Percentiles rank a stretch among this genome's conserved stretches.
phyloP scores from a whole-genome alignment of 495 filamentous ascomycete species.

The Daldinia childiae region DNA sequence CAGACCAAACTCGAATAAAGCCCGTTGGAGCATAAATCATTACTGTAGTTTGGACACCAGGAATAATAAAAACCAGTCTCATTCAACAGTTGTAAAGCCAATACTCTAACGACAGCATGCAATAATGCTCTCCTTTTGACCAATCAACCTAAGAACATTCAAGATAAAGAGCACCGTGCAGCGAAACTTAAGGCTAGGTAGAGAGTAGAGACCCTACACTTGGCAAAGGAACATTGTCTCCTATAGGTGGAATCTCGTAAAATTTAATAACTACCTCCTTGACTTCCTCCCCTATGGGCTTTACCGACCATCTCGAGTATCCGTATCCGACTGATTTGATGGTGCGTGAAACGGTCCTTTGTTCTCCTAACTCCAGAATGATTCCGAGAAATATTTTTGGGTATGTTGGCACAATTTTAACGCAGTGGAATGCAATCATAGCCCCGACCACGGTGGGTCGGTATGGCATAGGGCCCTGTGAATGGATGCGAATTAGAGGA shows the following conservation, averaged over 20 bases:
- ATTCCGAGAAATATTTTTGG: constrained; percentile 31
- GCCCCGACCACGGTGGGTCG: constrained; percentile 15
- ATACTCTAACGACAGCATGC: constrained; percentile 38
- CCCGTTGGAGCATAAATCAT: neutral
- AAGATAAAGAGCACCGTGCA: constrained; percentile 26
- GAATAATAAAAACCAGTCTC: constrained; percentile 36
- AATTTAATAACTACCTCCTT: constrained; percentile 29
- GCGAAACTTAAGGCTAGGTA: constrained; percentile 20
- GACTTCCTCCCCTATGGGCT: constrained; percentile 10
- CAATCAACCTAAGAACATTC: constrained; percentile 38
- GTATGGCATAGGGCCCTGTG: constrained; percentile 16
- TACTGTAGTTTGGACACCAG: neutral
- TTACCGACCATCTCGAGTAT: constrained; percentile 14
- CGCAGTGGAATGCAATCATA: constrained; percentile 30
- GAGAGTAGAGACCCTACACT: constrained; percentile 19
- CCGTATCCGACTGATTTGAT: constrained; percentile 21
- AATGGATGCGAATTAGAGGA: constrained; percentile 38
- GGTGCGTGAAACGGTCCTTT: constrained; percentile 24
- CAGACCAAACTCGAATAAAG: neutral
- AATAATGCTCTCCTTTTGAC: constrained; percentile 30
- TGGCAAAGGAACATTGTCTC: constrained; percentile 25
- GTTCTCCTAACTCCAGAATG: constrained; percentile 41
- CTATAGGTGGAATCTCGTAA: constrained; percentile 22
- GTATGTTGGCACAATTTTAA: constrained; percentile 33
- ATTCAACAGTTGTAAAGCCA: constrained; percentile 38